Evolutionary conservation across 345 rosid genomes (phyloP).

Genomic region (Linum trigynum): DNA sequence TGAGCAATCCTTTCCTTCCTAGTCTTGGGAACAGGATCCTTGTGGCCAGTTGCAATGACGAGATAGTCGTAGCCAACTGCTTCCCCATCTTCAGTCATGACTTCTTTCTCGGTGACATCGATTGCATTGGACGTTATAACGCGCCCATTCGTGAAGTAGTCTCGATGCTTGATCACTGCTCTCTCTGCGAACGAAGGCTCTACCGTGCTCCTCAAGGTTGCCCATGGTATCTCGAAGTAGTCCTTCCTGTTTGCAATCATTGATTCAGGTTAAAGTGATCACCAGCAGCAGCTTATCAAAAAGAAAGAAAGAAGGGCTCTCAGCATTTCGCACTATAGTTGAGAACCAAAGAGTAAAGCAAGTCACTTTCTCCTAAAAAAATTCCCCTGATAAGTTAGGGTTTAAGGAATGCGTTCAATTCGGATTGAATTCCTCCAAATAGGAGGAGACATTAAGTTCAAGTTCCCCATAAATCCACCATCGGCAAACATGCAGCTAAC

Average conservation of each 20-base stretch:
- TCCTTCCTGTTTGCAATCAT: conserved; percentile 52
- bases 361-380: not conserved
- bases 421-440: too few species aligned
- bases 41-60: conserved; percentile 76
- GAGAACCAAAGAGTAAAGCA: not conserved
- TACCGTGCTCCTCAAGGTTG: conserved; percentile 68
- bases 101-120: conserved; percentile 48
- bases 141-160: conserved; percentile 49
- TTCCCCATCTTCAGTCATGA: conserved; percentile 41
- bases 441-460: not conserved
- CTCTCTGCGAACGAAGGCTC: conserved; percentile 70
- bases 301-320: not conserved
- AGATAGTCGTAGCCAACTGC: conserved; percentile 55
- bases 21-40: conserved; percentile 40
- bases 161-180: conserved; percentile 58
- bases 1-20: conserved; percentile 47
- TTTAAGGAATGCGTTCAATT: too few species aligned
- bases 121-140: conserved; percentile 50
- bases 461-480: too few species aligned
- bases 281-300: too few species aligned
- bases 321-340: not conserved
- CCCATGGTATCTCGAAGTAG: conserved; percentile 86
- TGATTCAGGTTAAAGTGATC: not conserved
- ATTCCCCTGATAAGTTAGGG: too few species aligned
- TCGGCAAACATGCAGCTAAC: too few species aligned